phyloP scores from a whole-genome alignment of 1,284 basidiomycete species.

The Cryptococcus jaspeensis region DNA sequence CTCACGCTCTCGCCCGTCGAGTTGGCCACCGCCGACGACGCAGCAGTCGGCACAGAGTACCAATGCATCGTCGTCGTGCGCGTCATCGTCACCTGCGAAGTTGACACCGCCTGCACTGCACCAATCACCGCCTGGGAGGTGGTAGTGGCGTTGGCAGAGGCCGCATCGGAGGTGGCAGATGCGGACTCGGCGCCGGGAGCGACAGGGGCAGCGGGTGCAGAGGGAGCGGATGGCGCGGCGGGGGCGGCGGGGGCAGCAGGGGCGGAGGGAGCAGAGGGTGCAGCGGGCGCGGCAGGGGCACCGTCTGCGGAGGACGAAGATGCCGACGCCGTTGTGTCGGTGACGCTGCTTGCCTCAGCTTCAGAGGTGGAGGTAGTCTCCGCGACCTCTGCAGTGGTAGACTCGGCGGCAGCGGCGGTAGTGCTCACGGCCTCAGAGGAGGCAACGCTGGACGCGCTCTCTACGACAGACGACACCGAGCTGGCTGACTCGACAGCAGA shows the following conservation, averaged over 20 bases:
- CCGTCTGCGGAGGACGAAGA: not conserved
- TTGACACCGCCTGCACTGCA: too few relatives aligned
- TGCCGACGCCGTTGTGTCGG: not conserved
- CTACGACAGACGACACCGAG: not conserved
- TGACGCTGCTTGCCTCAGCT: not conserved
- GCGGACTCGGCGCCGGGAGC: not conserved
- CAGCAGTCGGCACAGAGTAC: too few relatives aligned
- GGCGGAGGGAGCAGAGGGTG: not conserved
- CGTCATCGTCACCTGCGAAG: too few relatives aligned
- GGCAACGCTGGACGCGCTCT: not conserved
- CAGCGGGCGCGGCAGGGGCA: not conserved
- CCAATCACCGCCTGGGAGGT: not conserved
- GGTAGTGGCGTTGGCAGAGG: not conserved
- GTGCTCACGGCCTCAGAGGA: not conserved
- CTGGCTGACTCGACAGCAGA: conserved; percentile 1
- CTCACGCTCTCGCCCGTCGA: too few relatives aligned
- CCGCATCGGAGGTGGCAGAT: not conserved
- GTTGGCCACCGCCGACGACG: too few relatives aligned
- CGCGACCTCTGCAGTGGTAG: not conserved
- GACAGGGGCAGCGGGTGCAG: not conserved
- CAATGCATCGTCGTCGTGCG: too few relatives aligned
- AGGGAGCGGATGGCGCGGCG: not conserved
- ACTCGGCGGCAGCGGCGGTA: not conserved
- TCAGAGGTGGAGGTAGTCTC: not conserved
- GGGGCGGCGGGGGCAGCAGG: not conserved